Evolutionary conservation across 345 rosid species (phyloP), one percentile per base, ranked within the genome.

Genomic region (Lepidium sativum): DNA sequence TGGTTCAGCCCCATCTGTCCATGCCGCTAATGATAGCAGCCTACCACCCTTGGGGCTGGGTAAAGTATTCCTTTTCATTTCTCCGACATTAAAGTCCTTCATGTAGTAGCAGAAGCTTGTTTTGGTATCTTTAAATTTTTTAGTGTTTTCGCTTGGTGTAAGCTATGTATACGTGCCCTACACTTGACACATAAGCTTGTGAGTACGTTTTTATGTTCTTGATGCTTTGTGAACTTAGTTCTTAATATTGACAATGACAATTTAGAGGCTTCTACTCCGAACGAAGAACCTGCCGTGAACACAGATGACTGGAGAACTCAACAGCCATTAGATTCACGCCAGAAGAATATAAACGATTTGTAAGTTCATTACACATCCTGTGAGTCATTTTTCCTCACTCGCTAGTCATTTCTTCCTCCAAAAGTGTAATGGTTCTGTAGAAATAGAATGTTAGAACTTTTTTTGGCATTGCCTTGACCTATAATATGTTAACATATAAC

Each of bases 291-390:
- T 23, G 25, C 25, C 4, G 25, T 23, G 25, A 3, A 23, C 25
- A 23, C 58, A 4, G 74, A 59, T 54, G 80, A 81, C 40, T 81
- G 91, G 91, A 82, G 81, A 80, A 32, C 61, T 41, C 81, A 70
- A 18, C 43, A 82, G 76, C 73, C 40, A 25, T 44, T 60, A 6
- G 85, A 79, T 0, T 64, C 81, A 1, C 78, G 91, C 4, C 76
- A 66, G 11, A 75, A 74, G 75, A 78, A n/a, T n/a, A n/a, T n/a
- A n/a, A n/a, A n/a, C n/a, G n/a, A n/a, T n/a, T n/a, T n/a, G n/a
- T n/a, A n/a, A n/a, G n/a, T n/a, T n/a, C n/a, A n/a, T n/a, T n/a
- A 37, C 40, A 32, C 25, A 16, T 45, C 2, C 2, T 63, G n/a
- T 34, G 29, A 25, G 32, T 45, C 39, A 53, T 62, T 13, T 35